phyloP scores from a whole-genome alignment of 2,329 filamentous ascomycete species.

The Colletotrichum trifolii region DNA sequence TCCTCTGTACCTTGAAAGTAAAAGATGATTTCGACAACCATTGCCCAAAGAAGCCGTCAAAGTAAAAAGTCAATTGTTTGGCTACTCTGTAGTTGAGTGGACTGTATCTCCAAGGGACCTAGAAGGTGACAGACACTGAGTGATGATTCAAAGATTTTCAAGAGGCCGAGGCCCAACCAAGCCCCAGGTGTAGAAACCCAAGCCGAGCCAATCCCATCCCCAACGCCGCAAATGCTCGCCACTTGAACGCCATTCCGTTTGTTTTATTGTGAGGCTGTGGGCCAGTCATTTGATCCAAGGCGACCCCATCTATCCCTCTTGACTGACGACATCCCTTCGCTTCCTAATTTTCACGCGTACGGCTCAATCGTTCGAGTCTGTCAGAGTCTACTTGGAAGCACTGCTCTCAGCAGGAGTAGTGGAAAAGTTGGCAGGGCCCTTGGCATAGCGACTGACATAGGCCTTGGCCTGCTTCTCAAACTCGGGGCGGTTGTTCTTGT shows the following conservation, averaged over 20 bases:
- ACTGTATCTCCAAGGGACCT: not conserved
- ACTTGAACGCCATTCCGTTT: slow-evolving; percentile 4
- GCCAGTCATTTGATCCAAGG: not conserved
- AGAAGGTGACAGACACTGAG: too few species aligned
- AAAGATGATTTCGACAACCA: not conserved
- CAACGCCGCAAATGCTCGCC: slow-evolving; percentile 20
- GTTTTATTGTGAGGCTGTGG: not conserved
- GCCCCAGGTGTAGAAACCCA: too few species aligned
- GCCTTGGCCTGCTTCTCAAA: slow-evolving; percentile 80
- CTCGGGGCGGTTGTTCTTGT: slow-evolving; percentile 70
- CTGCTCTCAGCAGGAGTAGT: slow-evolving; percentile 10
- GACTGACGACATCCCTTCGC: not conserved
- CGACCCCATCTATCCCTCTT: too few species aligned
- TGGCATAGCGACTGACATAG: slow-evolving; percentile 82
- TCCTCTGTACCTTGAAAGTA: slow-evolving; percentile 19
- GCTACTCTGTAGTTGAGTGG: not conserved
- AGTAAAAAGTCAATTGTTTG: not conserved
- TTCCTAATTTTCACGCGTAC: not conserved
- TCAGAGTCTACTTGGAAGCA: too few species aligned
- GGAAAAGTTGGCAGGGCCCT: slow-evolving; percentile 50
- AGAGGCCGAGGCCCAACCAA: slow-evolving; percentile 2
- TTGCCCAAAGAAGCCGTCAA: too few species aligned
- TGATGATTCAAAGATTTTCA: not conserved
- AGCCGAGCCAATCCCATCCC: slow-evolving; percentile 4
- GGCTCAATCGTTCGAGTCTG: not conserved